These are phyloP conservation scores for Diplotaxis tenuifolia DNA, from an alignment of 345 rosid genomes.

Conservation along the genomic window DNA sequence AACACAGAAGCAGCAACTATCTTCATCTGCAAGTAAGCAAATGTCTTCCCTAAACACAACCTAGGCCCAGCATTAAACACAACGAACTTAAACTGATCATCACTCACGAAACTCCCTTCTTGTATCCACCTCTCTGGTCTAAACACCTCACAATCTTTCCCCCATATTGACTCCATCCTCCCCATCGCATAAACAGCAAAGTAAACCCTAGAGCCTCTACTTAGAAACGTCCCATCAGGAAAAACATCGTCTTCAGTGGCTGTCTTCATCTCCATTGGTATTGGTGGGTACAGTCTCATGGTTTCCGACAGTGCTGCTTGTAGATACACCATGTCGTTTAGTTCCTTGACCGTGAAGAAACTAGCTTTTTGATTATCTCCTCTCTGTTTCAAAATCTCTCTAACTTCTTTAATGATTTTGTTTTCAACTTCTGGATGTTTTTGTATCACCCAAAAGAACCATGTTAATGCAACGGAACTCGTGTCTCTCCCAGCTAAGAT, in stretches of 20 bases:
- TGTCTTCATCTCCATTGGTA: constrained; percentile 61
- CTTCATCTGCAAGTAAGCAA: constrained; percentile 50
- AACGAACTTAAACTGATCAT: constrained; percentile 39
- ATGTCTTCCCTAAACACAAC: constrained; percentile 45
- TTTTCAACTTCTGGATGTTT: constrained; percentile 42
- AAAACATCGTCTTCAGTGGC: constrained; percentile 49
- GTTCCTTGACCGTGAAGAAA: constrained; percentile 38
- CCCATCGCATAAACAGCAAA: constrained; percentile 73
- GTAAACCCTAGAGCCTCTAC: constrained; percentile 48
- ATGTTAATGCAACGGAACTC: constrained; percentile 47
- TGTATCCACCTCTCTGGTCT: constrained; percentile 61
- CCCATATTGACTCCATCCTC: constrained; percentile 59
- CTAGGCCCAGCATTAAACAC: constrained; percentile 49
- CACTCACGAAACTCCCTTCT: constrained; percentile 25
- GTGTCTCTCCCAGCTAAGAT: constrained; percentile 66
- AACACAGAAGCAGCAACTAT: constrained; percentile 36
- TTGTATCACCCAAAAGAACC: constrained; percentile 53
- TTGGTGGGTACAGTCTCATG: constrained; percentile 63
- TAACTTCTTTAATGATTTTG: constrained; percentile 33
- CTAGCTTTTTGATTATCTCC: constrained; percentile 7
- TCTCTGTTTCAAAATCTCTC: constrained; percentile 24
- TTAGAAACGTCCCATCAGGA: constrained; percentile 53
- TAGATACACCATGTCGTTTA: constrained; percentile 45
- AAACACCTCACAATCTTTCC: constrained; percentile 45
- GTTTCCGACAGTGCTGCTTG: constrained; percentile 59